Conservation (phyloP, 1,284 basidiomycete species). For the Rhodotorula sp. region DNA sequence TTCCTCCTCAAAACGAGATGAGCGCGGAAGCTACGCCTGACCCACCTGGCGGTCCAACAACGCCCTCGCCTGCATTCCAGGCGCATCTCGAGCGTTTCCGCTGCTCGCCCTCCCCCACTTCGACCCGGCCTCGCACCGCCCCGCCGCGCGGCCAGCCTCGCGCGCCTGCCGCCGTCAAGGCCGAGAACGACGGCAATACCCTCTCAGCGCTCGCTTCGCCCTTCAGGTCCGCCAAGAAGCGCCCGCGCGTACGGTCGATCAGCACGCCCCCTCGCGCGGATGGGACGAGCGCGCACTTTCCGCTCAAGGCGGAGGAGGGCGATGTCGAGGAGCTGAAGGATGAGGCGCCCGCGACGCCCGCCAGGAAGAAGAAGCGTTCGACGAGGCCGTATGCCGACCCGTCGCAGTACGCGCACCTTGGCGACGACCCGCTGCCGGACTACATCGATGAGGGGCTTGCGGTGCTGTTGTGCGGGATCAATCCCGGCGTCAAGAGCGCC, state of each 20-base stretch:
- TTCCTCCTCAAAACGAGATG: too few relatives aligned
- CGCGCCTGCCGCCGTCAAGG: neutral
- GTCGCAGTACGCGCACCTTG: slow-evolving; percentile 50
- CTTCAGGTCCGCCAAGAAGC: neutral
- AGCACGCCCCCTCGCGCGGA: slow-evolving; percentile 13
- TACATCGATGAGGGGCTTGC: slow-evolving; percentile 54
- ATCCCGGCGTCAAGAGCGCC: slow-evolving; percentile 57
- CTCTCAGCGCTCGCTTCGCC: neutral
- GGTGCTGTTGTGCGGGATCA: slow-evolving; percentile 32
- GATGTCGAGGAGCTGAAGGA: neutral
- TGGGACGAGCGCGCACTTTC: slow-evolving; percentile 5
- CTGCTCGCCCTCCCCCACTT: neutral
- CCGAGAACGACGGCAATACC: neutral
- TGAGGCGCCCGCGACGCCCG: neutral
- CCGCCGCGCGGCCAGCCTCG: neutral
- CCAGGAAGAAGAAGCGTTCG: slow-evolving; percentile 39
- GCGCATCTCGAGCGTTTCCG: neutral
- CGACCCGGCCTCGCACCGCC: neutral
- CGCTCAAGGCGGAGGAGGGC: neutral
- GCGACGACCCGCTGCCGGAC: slow-evolving; percentile 53
- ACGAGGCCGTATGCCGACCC: slow-evolving; percentile 50
- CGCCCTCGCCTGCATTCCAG: neutral
- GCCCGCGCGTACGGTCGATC: neutral
- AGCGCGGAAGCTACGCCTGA: too few relatives aligned
- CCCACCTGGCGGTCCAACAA: neutral